Conservation (phyloP, 1,139 yeast species). For the Yamadazyma pseudoaaseri region DNA sequence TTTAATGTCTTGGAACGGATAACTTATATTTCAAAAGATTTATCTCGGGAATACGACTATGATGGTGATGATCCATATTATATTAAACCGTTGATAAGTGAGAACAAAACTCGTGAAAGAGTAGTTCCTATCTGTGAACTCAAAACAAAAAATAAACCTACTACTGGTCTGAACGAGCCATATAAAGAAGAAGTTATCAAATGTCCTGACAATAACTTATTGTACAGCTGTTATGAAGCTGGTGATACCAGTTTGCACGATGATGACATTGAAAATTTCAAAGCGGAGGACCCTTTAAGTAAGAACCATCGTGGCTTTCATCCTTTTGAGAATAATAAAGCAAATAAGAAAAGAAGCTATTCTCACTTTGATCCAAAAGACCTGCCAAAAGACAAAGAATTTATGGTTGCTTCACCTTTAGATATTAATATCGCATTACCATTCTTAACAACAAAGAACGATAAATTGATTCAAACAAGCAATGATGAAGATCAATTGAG, state of each 20-base stretch:
- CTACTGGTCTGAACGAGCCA: constrained; percentile 35
- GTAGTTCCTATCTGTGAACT: constrained; percentile 60
- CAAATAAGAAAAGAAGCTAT: constrained; percentile 2
- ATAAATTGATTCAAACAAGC: constrained; percentile 29
- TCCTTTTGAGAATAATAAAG: background rate
- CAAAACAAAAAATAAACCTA: constrained; percentile 48
- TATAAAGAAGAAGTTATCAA: constrained; percentile 62
- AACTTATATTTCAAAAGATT: constrained; percentile 59
- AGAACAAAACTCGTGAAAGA: constrained; percentile 47
- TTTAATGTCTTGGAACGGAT: constrained; percentile 72
- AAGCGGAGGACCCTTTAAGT: constrained; percentile 8
- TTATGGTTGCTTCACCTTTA: constrained; percentile 43
- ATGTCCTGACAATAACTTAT: constrained; percentile 58
- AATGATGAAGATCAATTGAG: constrained; percentile 22
- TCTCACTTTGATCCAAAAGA: constrained; percentile 1
- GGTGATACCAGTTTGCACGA: constrained; percentile 7
- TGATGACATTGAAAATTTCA: constrained; percentile 16
- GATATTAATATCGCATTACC: constrained; percentile 49
- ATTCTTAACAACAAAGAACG: constrained; percentile 41
- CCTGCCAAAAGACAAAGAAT: background rate
- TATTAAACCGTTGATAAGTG: constrained; percentile 19
- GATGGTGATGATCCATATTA: constrained; percentile 46
- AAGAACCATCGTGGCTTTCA: background rate
- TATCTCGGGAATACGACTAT: constrained; percentile 56
- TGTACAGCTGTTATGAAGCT: constrained; percentile 54